These are phyloP conservation scores for Corinectria fuckeliana DNA, from an alignment of 2,329 filamentous ascomycete genomes.

Conservation along the genomic window DNA sequence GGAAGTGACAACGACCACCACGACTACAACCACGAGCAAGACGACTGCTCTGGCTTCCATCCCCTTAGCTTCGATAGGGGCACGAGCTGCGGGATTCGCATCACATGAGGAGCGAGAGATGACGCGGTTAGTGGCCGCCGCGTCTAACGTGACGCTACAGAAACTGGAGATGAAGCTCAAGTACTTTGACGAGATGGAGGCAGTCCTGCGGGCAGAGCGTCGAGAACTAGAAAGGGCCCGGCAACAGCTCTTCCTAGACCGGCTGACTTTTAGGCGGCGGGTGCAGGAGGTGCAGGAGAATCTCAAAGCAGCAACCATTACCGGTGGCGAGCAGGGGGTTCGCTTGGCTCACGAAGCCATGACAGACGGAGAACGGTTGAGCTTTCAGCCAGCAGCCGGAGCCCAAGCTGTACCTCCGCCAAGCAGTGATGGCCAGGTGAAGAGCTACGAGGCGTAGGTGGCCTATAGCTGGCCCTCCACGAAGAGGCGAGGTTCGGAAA, in stretches of 20 bases:
- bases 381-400: slow-evolving; percentile 56
- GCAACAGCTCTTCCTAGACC: slow-evolving; percentile 92
- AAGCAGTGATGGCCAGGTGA: slow-evolving; percentile 61
- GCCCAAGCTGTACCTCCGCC: slow-evolving; percentile 58
- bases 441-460: slow-evolving; percentile 61
- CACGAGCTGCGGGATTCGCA: slow-evolving; percentile 84
- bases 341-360: slow-evolving; percentile 55
- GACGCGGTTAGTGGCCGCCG: slow-evolving; percentile 89
- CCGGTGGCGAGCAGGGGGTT: slow-evolving; percentile 57
- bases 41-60: slow-evolving; percentile 71
- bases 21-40: slow-evolving; percentile 58
- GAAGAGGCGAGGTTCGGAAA: neutral
- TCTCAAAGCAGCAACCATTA: slow-evolving; percentile 61
- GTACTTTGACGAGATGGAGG: slow-evolving; percentile 96
- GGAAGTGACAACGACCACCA: slow-evolving; percentile 59
- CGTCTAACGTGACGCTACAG: slow-evolving; percentile 91
- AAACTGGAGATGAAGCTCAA: slow-evolving; percentile 96
- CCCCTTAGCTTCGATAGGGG: slow-evolving; percentile 84
- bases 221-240: slow-evolving; percentile 90
- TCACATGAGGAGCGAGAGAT: slow-evolving; percentile 98
- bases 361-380: slow-evolving; percentile 59
- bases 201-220: slow-evolving; percentile 88
- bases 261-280: slow-evolving; percentile 86
- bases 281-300: slow-evolving; percentile 82
- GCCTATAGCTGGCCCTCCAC: neutral